Percentiles rank a stretch among this genome's conserved stretches.
phyloP scores from a whole-genome alignment of 2,329 filamentous ascomycete genomes.

The Fusarium tanahbumbuense region DNA sequence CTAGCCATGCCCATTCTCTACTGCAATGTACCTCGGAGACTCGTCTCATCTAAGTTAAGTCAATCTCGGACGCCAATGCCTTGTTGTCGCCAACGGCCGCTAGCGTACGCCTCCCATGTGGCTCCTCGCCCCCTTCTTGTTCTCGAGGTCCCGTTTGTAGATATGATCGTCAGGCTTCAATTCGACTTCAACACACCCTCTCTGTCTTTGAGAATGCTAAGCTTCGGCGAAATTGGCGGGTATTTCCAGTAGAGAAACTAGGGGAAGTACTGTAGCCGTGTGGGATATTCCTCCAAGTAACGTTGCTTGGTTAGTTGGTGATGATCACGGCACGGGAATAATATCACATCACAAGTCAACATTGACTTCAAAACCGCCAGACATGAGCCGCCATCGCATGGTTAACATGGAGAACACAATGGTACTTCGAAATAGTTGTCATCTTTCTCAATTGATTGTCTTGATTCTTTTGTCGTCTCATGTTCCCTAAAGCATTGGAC shows the following conservation, averaged over 20 bases:
- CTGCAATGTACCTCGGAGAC: slow-evolving; percentile 27
- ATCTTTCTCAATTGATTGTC: slow-evolving; percentile 4
- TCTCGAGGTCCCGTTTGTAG: slow-evolving; percentile 17
- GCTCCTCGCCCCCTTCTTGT: slow-evolving; percentile 34
- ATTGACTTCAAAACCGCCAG: not conserved
- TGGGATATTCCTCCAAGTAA: not conserved
- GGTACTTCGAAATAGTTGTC: not conserved
- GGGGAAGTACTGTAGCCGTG: not conserved
- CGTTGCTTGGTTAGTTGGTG: not conserved
- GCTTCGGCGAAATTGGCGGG: slow-evolving; percentile 21
- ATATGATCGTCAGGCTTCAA: slow-evolving; percentile 22
- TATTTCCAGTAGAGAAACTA: not conserved
- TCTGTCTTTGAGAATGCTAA: not conserved
- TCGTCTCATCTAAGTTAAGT: slow-evolving; percentile 40
- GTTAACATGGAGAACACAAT: not conserved
- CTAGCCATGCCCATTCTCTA: not conserved
- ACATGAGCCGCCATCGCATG: not conserved
- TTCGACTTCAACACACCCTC: slow-evolving; percentile 23
- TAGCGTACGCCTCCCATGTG: slow-evolving; percentile 43
- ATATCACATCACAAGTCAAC: not conserved
- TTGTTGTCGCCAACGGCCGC: slow-evolving; percentile 44
- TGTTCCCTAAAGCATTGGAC: slow-evolving; percentile 2
- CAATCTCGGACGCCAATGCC: slow-evolving; percentile 38
- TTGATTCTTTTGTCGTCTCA: slow-evolving; percentile 19
- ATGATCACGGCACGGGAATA: not conserved